Evolutionary conservation across 208 protist species (phyloP), one percentile per base, ranked within the genome.

Genomic region (Leishmania tarentolae): DNA sequence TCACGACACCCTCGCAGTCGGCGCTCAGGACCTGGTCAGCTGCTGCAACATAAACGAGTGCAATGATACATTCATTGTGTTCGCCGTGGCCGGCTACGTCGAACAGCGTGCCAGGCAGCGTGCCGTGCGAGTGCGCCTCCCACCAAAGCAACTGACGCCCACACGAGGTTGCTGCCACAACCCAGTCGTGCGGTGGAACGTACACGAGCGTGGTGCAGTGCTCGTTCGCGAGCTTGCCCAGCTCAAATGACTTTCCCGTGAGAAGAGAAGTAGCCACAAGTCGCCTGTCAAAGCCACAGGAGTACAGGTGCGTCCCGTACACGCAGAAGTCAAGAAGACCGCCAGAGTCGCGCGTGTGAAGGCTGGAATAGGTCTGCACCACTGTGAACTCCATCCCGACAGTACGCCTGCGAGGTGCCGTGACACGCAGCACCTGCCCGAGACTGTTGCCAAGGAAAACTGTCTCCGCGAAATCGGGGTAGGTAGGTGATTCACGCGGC

Each of bases 281-380:
- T 5, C 87, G 86, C 24, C 82, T 86, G 74, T 97, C 93, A 83
- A 92, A 93, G 37, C 91, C 91, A 40, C 82, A 86, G 61, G 91
- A 91, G 80, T 92, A 91, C 19, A 95, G 44, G 46, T 82, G 79
- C 31, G 65, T 70, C 59, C 86, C 87, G 61, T 73, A 88, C 1
- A 95, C 35, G 57, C 86, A 86, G 84, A 97, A 94, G 79, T 97
- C 93, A 0, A 87, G 81, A 15, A 97, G 78, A 3, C 91, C 93
- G 79, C 93, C 93, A 0, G 72, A 81, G 37, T 87, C 81, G 37
- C 75, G 70, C 0, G 80, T 59, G 81, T 96, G 93, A 44, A 96
- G 52, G 31, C 46, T 63, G 0, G 81, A 63, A 56, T 87, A 93
- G 2, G 63, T 78, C n/a, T 83, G 83, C 61, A 79, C 83, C 15